phyloP scores from a whole-genome alignment of 2,329 filamentous ascomycete species.

The Septoria linicola region DNA sequence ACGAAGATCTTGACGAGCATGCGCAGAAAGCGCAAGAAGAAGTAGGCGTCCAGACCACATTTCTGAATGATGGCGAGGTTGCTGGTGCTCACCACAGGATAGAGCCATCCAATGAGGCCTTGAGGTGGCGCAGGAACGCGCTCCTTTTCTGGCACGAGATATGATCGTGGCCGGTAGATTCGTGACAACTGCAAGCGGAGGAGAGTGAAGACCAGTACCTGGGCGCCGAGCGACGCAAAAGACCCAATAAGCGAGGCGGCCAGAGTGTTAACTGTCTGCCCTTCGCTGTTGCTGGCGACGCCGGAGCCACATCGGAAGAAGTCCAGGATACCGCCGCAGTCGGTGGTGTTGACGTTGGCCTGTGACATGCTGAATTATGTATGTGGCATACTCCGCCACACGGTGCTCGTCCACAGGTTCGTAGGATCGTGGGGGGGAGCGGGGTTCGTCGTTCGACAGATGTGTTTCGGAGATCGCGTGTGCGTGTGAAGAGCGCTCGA shows the following conservation, averaged over 20 bases:
- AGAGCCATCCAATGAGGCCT: slow-evolving; percentile 55
- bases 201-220: slow-evolving; percentile 69
- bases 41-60: slow-evolving; percentile 93
- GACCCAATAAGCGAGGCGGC: slow-evolving; percentile 40
- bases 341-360: neutral
- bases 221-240: slow-evolving; percentile 39
- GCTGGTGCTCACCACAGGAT: slow-evolving; percentile 63
- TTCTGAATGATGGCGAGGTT: slow-evolving; percentile 88
- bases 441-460: no score
- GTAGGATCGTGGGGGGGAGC: no score
- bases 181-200: slow-evolving; percentile 75
- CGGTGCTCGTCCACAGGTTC: no score
- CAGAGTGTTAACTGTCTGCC: slow-evolving; percentile 39
- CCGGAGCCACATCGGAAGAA: slow-evolving; percentile 20
- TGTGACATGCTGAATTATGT: no score
- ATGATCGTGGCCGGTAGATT: slow-evolving; percentile 88
- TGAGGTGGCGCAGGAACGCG: slow-evolving; percentile 71
- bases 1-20: slow-evolving; percentile 89
- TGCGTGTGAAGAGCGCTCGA: no score
- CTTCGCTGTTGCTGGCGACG: slow-evolving; percentile 22
- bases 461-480: no score
- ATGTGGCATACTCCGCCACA: no score
- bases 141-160: slow-evolving; percentile 80
- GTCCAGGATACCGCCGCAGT: slow-evolving; percentile 8
- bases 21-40: slow-evolving; percentile 88